Conservation (phyloP, 2,329 filamentous ascomycete species). For the Pezicula rhizophila region DNA sequence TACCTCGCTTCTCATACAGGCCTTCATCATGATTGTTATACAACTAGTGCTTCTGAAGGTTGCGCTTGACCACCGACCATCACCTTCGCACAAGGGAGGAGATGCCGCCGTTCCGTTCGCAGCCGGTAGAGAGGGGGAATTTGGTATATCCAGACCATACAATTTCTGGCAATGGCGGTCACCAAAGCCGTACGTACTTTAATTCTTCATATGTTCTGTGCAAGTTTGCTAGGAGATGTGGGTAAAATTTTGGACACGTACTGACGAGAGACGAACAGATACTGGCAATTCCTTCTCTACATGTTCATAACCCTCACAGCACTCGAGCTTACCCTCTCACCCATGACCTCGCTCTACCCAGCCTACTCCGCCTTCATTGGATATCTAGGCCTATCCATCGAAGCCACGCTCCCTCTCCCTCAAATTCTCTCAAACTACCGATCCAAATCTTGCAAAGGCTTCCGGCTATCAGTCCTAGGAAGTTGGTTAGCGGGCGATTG, state of each 20-base stretch:
- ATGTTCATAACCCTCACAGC: slow-evolving; percentile 55
- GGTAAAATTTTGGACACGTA: neutral
- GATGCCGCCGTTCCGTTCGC: slow-evolving; percentile 59
- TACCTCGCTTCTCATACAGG: slow-evolving; percentile 55
- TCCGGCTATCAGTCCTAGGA: slow-evolving; percentile 67
- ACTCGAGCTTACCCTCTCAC: slow-evolving; percentile 61
- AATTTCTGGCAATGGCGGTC: slow-evolving; percentile 80
- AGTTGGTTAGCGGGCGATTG: slow-evolving; percentile 76
- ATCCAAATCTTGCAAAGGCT: slow-evolving; percentile 67
- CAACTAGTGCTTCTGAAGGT: slow-evolving; percentile 61
- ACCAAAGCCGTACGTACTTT: slow-evolving; percentile 50
- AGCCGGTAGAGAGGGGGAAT: slow-evolving; percentile 25
- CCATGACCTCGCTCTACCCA: slow-evolving; percentile 50
- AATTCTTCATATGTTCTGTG: too few relatives aligned
- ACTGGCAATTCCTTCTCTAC: slow-evolving; percentile 73
- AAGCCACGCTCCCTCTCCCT: slow-evolving; percentile 75
- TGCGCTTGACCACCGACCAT: slow-evolving; percentile 61
- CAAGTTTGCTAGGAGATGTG: neutral
- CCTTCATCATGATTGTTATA: slow-evolving; percentile 59
- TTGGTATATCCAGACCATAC: slow-evolving; percentile 54
- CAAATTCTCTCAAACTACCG: slow-evolving; percentile 69
- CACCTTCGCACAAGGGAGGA: slow-evolving; percentile 52
- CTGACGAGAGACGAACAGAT: slow-evolving; percentile 35
- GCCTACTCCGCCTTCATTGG: slow-evolving; percentile 65
- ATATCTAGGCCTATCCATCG: slow-evolving; percentile 69